These are phyloP conservation scores for Mycena filopes DNA, from an alignment of 768 basidiomycete species.

Conservation along the genomic window DNA sequence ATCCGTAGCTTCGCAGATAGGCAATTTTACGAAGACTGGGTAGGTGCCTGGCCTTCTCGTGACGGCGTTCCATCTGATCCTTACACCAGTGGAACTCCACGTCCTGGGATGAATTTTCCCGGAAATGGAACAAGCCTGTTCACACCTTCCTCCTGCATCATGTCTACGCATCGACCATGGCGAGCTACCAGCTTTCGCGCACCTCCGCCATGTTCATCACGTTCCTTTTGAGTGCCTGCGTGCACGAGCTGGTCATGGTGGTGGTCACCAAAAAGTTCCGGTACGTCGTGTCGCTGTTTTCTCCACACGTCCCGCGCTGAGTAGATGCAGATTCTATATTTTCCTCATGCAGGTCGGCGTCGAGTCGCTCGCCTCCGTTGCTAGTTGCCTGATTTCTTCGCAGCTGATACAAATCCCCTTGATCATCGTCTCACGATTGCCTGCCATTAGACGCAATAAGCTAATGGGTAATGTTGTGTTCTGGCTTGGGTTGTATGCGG, in stretches of 20 bases:
- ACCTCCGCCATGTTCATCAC: slow-evolving; percentile 91
- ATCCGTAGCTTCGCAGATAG: slow-evolving; percentile 89
- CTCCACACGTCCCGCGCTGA: background rate
- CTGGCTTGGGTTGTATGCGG: slow-evolving; percentile 92
- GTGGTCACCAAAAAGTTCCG: slow-evolving; percentile 93
- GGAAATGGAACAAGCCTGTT: slow-evolving; percentile 99
- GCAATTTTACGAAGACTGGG: slow-evolving; percentile 98
- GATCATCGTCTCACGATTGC: slow-evolving; percentile 82
- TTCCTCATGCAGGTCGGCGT: slow-evolving; percentile 64
- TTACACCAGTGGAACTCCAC: slow-evolving; percentile 89
- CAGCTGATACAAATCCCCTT: slow-evolving; percentile 92
- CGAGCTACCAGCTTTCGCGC: slow-evolving; percentile 78
- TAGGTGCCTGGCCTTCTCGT: slow-evolving; percentile 44
- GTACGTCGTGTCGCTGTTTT: slow-evolving; percentile 49
- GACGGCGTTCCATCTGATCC: background rate
- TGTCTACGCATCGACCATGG: slow-evolving; percentile 91
- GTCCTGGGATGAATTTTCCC: slow-evolving; percentile 96
- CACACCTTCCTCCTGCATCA: slow-evolving; percentile 94
- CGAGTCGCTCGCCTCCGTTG: background rate
- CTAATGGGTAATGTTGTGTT: slow-evolving; percentile 88
- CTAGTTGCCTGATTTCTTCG: background rate
- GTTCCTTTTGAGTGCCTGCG: slow-evolving; percentile 89
- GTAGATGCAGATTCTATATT: slow-evolving; percentile 75
- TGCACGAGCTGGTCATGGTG: slow-evolving; percentile 96
- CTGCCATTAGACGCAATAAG: slow-evolving; percentile 83